Conservation (phyloP, 768 basidiomycete species). For the Leucocoprinus leucothites region DNA sequence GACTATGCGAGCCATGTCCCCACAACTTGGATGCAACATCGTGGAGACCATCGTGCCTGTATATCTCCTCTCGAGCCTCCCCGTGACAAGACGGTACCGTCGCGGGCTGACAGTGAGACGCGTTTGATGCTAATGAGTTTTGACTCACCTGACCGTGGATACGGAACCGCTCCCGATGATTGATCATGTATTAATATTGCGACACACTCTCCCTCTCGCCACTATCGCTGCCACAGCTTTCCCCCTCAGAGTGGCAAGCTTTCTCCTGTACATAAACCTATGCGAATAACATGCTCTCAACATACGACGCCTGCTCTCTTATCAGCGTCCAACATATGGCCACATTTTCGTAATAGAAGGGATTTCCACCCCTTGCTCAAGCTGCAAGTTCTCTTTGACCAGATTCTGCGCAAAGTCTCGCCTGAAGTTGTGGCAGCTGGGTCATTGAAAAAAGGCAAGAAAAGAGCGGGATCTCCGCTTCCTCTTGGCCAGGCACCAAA, state of each 20-base stretch:
- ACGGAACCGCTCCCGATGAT: background rate
- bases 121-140: too few relatives aligned
- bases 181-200: background rate
- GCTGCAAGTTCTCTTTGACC: constrained; percentile 6
- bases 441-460: background rate
- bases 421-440: background rate
- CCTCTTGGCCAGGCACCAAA: background rate
- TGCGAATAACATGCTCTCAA: constrained; percentile 14
- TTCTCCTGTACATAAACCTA: constrained; percentile 1
- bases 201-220: background rate
- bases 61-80: too few relatives aligned
- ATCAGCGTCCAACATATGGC: constrained; percentile 9
- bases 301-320: background rate
- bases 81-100: too few relatives aligned
- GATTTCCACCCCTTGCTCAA: constrained; percentile 5
- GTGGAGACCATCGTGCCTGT: too few relatives aligned
- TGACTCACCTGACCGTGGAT: constrained; percentile 2
- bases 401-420: background rate
- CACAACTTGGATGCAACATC: too few relatives aligned
- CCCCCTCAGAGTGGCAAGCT: too few relatives aligned
- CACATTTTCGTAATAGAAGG: background rate
- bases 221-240: background rate
- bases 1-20: too few relatives aligned
- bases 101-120: too few relatives aligned
- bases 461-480: constrained; percentile 1